phyloP scores from a whole-genome alignment of 2,329 filamentous ascomycete genomes.

The Ramichloridium luteum region DNA sequence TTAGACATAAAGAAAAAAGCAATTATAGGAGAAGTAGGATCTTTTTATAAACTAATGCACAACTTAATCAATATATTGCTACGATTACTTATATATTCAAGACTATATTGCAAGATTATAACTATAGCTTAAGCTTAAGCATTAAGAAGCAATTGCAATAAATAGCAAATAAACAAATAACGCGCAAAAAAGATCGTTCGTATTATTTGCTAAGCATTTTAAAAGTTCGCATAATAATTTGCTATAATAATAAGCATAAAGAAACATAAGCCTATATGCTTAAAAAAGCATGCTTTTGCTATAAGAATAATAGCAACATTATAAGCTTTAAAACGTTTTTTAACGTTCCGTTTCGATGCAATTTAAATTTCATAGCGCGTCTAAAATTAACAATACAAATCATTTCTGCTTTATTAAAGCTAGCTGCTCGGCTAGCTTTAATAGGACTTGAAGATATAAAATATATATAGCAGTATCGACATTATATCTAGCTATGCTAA shows the following conservation, averaged over 20 bases:
- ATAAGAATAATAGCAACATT: no score
- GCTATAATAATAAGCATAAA: constrained; percentile 4
- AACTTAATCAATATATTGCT: constrained; percentile 9
- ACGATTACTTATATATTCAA: constrained; percentile 8
- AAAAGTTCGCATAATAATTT: no score
- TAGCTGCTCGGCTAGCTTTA: constrained; percentile 10
- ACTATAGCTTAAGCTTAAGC: constrained; percentile 4
- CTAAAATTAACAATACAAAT: constrained; percentile 7
- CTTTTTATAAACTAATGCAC: constrained; percentile 1
- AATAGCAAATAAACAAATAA: constrained; percentile 11
- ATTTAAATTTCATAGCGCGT: constrained; percentile 12
- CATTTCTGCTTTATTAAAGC: constrained; percentile 5
- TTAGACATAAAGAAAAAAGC: constrained; percentile 16
- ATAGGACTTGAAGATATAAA: constrained; percentile 15
- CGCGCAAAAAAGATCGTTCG: constrained; percentile 9
- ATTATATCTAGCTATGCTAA: constrained; percentile 20
- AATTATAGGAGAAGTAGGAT: constrained; percentile 2
- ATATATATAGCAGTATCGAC: constrained; percentile 5
- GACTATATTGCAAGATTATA: constrained; percentile 7
- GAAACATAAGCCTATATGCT: no score
- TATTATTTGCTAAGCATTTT: constrained; percentile 13
- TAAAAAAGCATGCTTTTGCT: constrained; percentile 22
- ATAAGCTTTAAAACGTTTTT: constrained; percentile 7
- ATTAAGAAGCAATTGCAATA: constrained; percentile 9
- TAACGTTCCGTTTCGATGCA: constrained; percentile 11